Base-by-base conservation (phyloP, 192 early-diverging fungal species). In the Coemansia sp. region DNA sequence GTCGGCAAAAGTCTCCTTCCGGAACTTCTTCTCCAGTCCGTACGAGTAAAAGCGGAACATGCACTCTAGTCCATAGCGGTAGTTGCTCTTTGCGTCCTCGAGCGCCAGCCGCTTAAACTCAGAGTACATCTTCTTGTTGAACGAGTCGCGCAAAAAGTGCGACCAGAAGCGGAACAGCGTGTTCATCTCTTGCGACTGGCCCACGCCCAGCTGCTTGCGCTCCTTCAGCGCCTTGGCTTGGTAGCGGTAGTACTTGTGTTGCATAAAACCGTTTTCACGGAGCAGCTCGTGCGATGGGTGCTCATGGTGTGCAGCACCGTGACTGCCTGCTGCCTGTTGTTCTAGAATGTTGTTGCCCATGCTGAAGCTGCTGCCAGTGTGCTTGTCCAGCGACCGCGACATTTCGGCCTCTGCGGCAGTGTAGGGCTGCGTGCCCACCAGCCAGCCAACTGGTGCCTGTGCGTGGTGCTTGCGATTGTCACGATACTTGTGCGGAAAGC, bases 1-100 rank as follows among this genome's bases (percentile, higher is more conserved):
- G 68, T 98, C 94, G 29, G 87, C 74, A 74, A 95, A 94, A 21
- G 93, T 65, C 29, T 95, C 93, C 64, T 82, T 77, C 47, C 91
- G 88, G 84, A 90, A 95, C 75, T 88, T 89, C 76, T 90, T 89
- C 81, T 96, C 94, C 54, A 98, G 81, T 19, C 96, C 94, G 73
- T 98, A 96, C 24, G 93, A 96, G 82, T 90, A 95, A 87, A 95
- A 98, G 43, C 94, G 91, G 92, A 94, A 98, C 59, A 98, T 76
- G 75, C 94, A 98, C 81, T 98, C 96, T 39, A 96, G 83, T n/a
- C 94, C 94, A 69, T 98, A 96, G 24, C 96, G 87, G 82, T 95
- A 94, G 69, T 91, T 88, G 60, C 82, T 79, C 48, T 85, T 82
- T 45, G 93, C 90, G 74, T 98, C 96, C 65, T 97, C 92, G 22